These are phyloP conservation scores for Leishmania gerbilli DNA, from an alignment of 208 protist species.

Conservation along the genomic window DNA sequence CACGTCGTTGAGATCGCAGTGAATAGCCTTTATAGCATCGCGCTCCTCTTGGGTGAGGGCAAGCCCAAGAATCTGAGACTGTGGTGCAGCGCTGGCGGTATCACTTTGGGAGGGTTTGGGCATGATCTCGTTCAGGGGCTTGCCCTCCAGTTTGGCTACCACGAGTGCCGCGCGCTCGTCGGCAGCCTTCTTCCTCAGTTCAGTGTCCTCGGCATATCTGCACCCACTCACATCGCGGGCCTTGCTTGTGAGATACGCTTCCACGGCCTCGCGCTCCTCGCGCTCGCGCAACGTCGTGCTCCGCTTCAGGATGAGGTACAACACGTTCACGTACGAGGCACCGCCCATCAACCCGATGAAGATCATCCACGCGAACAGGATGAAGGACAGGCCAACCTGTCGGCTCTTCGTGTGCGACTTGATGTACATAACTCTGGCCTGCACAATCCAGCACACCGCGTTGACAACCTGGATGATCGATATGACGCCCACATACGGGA, in stretches of 20 bases:
- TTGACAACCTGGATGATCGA: conserved; percentile 88
- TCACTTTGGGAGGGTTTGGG: not conserved
- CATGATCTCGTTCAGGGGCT: not conserved
- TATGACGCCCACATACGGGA: conserved; percentile 79
- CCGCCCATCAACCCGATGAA: conserved; percentile 90
- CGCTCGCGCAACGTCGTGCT: conserved; percentile 34
- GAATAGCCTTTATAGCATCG: conserved; percentile 34
- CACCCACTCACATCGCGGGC: not conserved
- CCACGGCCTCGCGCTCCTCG: conserved; percentile 33
- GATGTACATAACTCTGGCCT: conserved; percentile 77
- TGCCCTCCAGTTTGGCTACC: not conserved
- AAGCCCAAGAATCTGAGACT: not conserved
- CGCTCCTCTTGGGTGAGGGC: conserved; percentile 21
- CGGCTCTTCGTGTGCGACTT: conserved; percentile 28
- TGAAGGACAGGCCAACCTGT: conserved; percentile 63
- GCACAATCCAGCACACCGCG: conserved; percentile 85
- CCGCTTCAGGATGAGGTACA: conserved; percentile 82
- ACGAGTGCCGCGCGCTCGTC: not conserved
- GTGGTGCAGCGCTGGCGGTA: not conserved
- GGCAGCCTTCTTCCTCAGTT: not conserved
- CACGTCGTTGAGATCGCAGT: conserved; percentile 22
- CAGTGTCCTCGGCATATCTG: not conserved
- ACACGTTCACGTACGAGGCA: conserved; percentile 92
- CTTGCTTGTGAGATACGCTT: not conserved
- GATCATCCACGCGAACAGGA: conserved; percentile 89